Percentiles rank a stretch among this genome's conserved stretches.
Conservation (phyloP, 2,329 filamentous ascomycete species). For the Didymella pomorum region DNA sequence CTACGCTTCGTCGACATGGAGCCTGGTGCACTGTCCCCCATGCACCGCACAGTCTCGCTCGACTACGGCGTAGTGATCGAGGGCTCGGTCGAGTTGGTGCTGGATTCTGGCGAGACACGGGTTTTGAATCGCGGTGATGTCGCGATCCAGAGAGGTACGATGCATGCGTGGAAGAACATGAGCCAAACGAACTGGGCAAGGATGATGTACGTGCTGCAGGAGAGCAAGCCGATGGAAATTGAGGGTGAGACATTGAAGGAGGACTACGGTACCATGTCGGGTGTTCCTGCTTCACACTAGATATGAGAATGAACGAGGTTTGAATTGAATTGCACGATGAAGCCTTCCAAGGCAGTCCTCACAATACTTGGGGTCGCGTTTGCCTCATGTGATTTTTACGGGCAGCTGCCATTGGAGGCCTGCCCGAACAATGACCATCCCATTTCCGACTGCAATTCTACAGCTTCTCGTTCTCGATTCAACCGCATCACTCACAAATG, state of each 20-base stretch:
- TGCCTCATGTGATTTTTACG: neutral
- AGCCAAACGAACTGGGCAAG: constrained; percentile 39
- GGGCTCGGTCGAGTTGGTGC: constrained; percentile 47
- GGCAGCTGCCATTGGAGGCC: neutral
- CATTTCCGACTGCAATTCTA: neutral
- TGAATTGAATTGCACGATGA: neutral
- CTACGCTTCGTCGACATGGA: constrained; percentile 50
- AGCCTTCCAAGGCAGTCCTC: neutral
- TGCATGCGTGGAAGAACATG: constrained; percentile 50
- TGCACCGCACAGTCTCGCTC: constrained; percentile 51
- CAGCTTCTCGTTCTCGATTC: neutral
- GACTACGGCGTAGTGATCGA: constrained; percentile 53
- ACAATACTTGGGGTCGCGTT: neutral
- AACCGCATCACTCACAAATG: neutral
- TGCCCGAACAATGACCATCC: no score
- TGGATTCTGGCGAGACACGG: constrained; percentile 49
- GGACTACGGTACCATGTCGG: constrained; percentile 43
- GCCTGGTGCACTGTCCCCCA: constrained; percentile 42
- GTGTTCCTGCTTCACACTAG: constrained; percentile 41
- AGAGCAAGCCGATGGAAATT: constrained; percentile 37
- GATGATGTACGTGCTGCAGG: constrained; percentile 46
- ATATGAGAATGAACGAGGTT: neutral
- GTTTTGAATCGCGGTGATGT: constrained; percentile 48
- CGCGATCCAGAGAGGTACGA: constrained; percentile 49
- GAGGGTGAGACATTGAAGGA: constrained; percentile 37